Evolutionary conservation across 2,329 filamentous ascomycete species (phyloP), one percentile per base, ranked within the genome.

Genomic region (Neonectria sp.): DNA sequence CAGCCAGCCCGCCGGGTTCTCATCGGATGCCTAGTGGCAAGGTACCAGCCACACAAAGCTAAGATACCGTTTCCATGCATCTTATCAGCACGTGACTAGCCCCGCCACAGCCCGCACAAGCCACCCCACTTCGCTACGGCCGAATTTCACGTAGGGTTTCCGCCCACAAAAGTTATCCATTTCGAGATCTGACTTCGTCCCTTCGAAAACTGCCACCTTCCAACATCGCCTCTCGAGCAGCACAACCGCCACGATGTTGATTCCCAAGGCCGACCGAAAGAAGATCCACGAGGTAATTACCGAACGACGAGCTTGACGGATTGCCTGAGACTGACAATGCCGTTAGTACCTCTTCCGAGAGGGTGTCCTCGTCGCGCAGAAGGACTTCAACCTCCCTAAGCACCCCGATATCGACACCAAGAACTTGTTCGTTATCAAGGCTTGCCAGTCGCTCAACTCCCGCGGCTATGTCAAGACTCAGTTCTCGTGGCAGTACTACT

Each of bases 401-500:
- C 96, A 99, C 90, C 90, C 90, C 83, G 95, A 99, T 81, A 96
- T 98, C 86, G 96, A 98, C 89, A 97, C 95, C 86, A 97, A 97
- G 93, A 99, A 99, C 92, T 94, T 99, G 81, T 98, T 87, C 86
- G 95, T 98, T 85, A 94, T 99, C 91, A 99, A 99, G 92, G 96
- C 96, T 82, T 92, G 91, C 88, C 96, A 99, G 90, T 99, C 96
- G 75, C 92, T 99, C 83, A 97, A 92, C 89, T 98, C 95, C 79
- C 95, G 96, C 85, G 95, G 95, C 84, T 98, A 94, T 87, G 91
- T 99, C 88, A 99, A 99, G 94, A 99, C 96, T 80, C 96, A 97
- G 87, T 99, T 99, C 93, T 97, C 95, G 77, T 97, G 95, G 95
- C 95, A 97, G 88, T 97, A 95, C 91, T 97, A 98, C 93, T 99